Evolutionary conservation across 176 grass and related monocot species (phyloP), one percentile per base, ranked within the genome.

Genomic region (Zoysia pacifica): DNA sequence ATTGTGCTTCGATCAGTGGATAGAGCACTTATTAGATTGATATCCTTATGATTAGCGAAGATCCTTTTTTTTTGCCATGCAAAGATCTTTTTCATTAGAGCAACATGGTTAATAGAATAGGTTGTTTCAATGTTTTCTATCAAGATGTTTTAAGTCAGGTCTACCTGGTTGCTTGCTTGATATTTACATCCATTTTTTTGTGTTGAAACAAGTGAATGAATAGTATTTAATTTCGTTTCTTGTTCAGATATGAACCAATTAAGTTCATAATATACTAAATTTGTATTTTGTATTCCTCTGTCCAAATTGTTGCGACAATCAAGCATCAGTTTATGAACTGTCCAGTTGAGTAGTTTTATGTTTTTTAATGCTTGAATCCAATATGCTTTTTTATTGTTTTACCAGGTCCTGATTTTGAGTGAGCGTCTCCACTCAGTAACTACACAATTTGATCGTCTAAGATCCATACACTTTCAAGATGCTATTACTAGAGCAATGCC

Each of bases 331-430:
- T 86, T 75, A 18, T 75, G 53, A 41, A 61, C 13, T 70, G 62
- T 41, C 4, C 38, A 69, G 2, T 81, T 61, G 38, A 48, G n/a
- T 85, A 38, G 15, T 68, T 74, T 2, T 69, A 69, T 10, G n/a
- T 4, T 54, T 70, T 14, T 76, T 79, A 65, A 54, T 82, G 74
- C 58, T 80, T 48, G 59, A 18, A 62, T 62, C 44, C 5, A 78
- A 9, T 89, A 76, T 76, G 4, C 9, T 81, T 1, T 62, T 38
- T 70, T 76, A 65, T 1, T 8, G 71, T 65, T 53, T 88, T 76
- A 62, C 48, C 81, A 99, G 92, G 92, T 95, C 89, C 72, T 99
- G 73, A 99, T 99, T 91, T 87, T 95, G 59, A 91, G 96, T 51
- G 90, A 99, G 53, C 83, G 86, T 68, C 92, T 99, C 64, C 88